Base-by-base conservation (phyloP, 805 yeast species). In the Cyberlindnera euphorbiae region DNA sequence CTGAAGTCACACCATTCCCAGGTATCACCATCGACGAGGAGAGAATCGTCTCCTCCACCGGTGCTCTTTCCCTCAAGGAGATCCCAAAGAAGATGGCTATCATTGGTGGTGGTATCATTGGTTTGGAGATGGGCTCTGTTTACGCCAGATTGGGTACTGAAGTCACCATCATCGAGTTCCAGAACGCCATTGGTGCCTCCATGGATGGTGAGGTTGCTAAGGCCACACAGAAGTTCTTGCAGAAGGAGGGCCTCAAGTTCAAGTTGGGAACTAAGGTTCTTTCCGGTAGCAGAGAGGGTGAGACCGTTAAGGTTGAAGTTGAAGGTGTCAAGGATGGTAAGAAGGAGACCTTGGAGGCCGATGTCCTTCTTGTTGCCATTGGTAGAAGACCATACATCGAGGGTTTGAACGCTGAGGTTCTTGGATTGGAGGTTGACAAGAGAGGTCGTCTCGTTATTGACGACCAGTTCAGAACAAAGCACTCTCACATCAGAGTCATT, bases 81-180 rank as follows among this genome's bases (percentile, higher is more conserved):
- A 73, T 93, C 41, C 99, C 99, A 59, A 88, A 93, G 74, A 79
- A 73, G 62, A 57, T 93, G 59, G 82, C 90, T 50, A 79, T 93
- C 66, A 90, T 93, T 56, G 99, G 99, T 62, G 99, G 96, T 68
- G 98, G 99, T 74, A 90, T 93, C 69, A 93, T 93, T 62, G 99
- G 99, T 59, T 77, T 93, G 52, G 99, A 93, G 72, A 93, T 93
- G 96, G 98, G 96, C 46, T 89, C 97, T 17, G 99, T 93, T 32
- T 93, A 94, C 82, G 69, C 89, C 41, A 79, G 98, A 67, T 70
- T 93, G 55, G 99, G 99, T 30, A 70, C 96, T 28, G 88, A 93
- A 69, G 98, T 93, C 47, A 90, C 97, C 29, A 82, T 93, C 38
- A 68, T 93, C 43, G 99, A 93, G 74, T 93, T 76, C 78, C 86